Evolutionary conservation across 148 eudicot species (phyloP), one percentile per base, ranked within the genome.

Genomic region (Fagopyrum tataricum): DNA sequence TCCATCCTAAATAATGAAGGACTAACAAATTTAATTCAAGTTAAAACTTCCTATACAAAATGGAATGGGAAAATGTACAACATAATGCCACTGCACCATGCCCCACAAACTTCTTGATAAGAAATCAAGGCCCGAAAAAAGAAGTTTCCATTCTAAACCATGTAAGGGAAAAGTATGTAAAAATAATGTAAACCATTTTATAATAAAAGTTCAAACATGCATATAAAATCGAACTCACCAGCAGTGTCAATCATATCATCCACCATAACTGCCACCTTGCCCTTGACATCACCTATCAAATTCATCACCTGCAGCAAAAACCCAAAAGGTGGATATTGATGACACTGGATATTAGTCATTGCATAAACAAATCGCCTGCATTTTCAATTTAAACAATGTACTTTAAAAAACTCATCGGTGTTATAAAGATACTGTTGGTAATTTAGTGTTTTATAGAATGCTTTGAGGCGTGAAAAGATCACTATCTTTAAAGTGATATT

Each of bases 171-270:
- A 52, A 17, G 7, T 15, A 52, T 4, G 18, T 4, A 52, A 52
- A 2, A 52, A 3, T 15, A n/a, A 15, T n/a, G 7, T 15, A 4
- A 52, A 15, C 1, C 6, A 52, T n/a, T 46, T 5, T n/a, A 52
- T n/a, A n/a, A 3, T 4, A 52, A 0, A 52, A 15, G 6, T 61
- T 72, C 44, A 78, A 67, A 18, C n/a, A 56, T 24, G n/a, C 4
- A 17, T 53, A 73, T 44, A 12, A 31, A 14, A 39, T 18, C 12
- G 44, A 61, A 67, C 86, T 84, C 72, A 93, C 98, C 98, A 75
- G 97, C 98, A 37, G 98, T 93, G 81, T 93, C 98, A 80, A 93
- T 93, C 98, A 93, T 93, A 76, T 93, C 98, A 82, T 93, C 98
- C 72, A 93, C 89, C 98, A 93, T 89, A 41, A 93, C 96, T 46